Percentiles rank a stretch among this genome's conserved stretches.
phyloP scores from a whole-genome alignment of 179 eudicot genomes.

The Vitellaria paradoxa region DNA sequence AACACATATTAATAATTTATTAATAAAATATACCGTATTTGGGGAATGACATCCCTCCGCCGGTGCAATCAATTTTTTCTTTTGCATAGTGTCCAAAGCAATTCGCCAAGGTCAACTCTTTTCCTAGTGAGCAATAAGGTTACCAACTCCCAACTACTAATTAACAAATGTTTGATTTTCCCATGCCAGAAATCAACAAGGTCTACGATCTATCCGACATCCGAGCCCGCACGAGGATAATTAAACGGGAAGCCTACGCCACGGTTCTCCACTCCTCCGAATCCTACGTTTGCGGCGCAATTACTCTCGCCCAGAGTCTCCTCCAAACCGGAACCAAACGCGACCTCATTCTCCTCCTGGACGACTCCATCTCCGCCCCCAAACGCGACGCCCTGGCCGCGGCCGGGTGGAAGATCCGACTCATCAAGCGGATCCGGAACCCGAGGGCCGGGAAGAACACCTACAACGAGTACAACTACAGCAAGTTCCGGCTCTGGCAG shows the following conservation, averaged over 20 bases:
- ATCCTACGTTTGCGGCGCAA: conserved; percentile 88
- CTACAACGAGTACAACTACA: conserved; percentile 88
- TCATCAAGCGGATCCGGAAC: conserved; percentile 75
- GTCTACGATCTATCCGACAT: conserved; percentile 53
- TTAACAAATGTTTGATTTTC: too few species aligned
- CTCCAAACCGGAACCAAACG: conserved; percentile 64
- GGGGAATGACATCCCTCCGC: too few species aligned
- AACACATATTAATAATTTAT: too few species aligned
- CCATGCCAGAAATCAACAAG: conserved; percentile 48
- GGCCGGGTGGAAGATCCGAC: conserved; percentile 83
- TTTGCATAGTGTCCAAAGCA: too few species aligned
- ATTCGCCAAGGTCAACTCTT: too few species aligned
- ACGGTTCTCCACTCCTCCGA: conserved; percentile 90
- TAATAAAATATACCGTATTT: too few species aligned
- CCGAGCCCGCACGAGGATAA: conserved; percentile 26
- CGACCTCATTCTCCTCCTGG: conserved; percentile 79
- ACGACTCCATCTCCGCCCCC: conserved; percentile 61
- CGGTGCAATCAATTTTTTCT: too few species aligned
- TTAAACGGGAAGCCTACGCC: conserved; percentile 72
- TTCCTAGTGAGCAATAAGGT: too few species aligned
- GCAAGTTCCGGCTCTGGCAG: conserved; percentile 47
- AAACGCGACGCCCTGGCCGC: conserved; percentile 54
- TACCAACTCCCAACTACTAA: too few species aligned
- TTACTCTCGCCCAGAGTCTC: conserved; percentile 78
- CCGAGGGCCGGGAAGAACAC: conserved; percentile 63